These are phyloP conservation scores for Macaranga tanarius DNA, from an alignment of 441 rosid species.

Conservation along the genomic window DNA sequence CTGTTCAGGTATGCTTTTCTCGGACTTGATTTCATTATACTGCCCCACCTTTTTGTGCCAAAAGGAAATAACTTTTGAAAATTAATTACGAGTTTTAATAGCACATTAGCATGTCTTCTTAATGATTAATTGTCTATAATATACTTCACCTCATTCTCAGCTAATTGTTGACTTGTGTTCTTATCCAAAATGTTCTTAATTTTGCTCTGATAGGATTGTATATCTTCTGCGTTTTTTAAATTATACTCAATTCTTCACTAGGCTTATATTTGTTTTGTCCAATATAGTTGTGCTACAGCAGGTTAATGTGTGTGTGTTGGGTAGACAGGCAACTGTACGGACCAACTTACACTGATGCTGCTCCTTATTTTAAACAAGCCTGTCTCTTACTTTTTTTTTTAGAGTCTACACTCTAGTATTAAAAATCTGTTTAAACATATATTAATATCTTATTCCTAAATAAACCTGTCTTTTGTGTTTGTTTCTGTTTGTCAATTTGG, in stretches of 20 bases:
- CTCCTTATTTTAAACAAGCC: not conserved
- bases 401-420: not conserved
- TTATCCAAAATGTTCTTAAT: not conserved
- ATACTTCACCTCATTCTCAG: not conserved
- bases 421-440: not conserved
- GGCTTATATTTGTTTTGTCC: not conserved
- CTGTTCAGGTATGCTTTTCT: constrained; percentile 49
- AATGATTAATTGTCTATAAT: not conserved
- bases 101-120: not conserved
- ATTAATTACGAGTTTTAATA: not conserved
- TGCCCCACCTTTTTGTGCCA: not conserved
- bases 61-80: not conserved
- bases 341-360: not conserved
- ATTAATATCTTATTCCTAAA: not conserved
- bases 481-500: not conserved
- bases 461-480: not conserved
- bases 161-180: not conserved
- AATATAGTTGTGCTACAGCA: not conserved
- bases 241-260: too few species aligned
- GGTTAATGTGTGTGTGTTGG: not conserved
- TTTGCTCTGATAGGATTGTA: not conserved
- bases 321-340: too few species aligned
- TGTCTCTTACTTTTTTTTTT: not conserved
- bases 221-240: not conserved
- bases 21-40: not conserved